Evolutionary conservation across 306 rosid genomes (phyloP).

Genomic region (Biancaea sappan): DNA sequence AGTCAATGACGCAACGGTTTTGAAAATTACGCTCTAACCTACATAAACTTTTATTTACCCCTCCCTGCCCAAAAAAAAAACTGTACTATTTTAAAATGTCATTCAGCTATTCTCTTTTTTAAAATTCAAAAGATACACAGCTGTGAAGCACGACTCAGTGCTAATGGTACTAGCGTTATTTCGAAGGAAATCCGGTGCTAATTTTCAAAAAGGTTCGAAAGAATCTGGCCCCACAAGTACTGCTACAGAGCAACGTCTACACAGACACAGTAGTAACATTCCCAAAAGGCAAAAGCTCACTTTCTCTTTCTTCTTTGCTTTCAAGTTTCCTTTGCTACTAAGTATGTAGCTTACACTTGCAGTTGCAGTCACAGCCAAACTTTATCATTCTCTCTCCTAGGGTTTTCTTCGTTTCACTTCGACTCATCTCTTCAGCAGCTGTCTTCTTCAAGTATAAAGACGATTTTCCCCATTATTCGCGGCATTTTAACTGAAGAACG

Average conservation of each 20-base stretch:
- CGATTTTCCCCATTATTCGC: not conserved
- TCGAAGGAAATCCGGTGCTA: not conserved
- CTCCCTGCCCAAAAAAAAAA: too few relatives aligned
- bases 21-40: too few relatives aligned
- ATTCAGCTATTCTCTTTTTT: too few relatives aligned
- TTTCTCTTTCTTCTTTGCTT: not conserved
- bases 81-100: too few relatives aligned
- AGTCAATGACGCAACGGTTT: too few relatives aligned
- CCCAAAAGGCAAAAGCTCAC: not conserved
- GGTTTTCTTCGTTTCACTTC: constrained; percentile 47
- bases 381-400: constrained; percentile 38
- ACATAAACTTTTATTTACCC: too few relatives aligned
- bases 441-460: not conserved
- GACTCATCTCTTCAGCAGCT: not conserved
- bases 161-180: constrained; percentile 25
- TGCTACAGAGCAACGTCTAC: not conserved
- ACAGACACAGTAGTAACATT: constrained; percentile 11
- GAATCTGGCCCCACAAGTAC: constrained; percentile 35
- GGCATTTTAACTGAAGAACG: constrained; percentile 1
- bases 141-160: not conserved
- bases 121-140: not conserved
- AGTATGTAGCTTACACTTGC: constrained; percentile 58
- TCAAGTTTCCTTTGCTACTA: constrained; percentile 29
- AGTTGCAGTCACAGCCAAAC: constrained; percentile 27
- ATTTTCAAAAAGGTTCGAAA: not conserved